These are phyloP conservation scores for Allantophomopsis lycopodina DNA, from an alignment of 2,329 filamentous ascomycete genomes.

Conservation along the genomic window DNA sequence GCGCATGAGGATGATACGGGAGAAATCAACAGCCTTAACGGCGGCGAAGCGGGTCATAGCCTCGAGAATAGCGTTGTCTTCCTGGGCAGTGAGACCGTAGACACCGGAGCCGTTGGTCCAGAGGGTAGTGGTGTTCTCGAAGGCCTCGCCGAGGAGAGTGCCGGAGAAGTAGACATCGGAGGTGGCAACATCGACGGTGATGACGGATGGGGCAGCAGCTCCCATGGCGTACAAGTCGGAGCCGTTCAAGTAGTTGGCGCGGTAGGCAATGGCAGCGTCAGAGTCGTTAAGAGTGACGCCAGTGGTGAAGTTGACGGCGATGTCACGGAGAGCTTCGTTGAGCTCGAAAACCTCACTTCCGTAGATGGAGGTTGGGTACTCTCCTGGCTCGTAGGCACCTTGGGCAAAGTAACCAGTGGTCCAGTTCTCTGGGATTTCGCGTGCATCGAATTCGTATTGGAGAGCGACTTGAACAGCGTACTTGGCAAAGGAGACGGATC, in stretches of 20 bases:
- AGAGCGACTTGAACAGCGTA: slow-evolving; percentile 63
- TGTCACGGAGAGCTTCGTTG: slow-evolving; percentile 40
- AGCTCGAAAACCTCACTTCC: slow-evolving; percentile 60
- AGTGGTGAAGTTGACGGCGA: slow-evolving; percentile 34
- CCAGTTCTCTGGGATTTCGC: slow-evolving; percentile 52
- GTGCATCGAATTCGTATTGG: slow-evolving; percentile 62
- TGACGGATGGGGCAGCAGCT: slow-evolving; percentile 34
- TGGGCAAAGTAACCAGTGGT: slow-evolving; percentile 56
- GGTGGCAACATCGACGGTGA: slow-evolving; percentile 54
- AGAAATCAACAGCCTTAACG: slow-evolving; percentile 47
- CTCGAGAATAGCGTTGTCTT: slow-evolving; percentile 58
- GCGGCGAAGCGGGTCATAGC: slow-evolving; percentile 46
- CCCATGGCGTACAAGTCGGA: slow-evolving; percentile 26
- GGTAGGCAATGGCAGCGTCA: slow-evolving; percentile 33
- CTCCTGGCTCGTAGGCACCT: slow-evolving; percentile 36
- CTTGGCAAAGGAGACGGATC: slow-evolving; percentile 51
- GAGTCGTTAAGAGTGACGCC: slow-evolving; percentile 38
- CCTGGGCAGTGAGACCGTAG: slow-evolving; percentile 61
- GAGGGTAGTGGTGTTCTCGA: slow-evolving; percentile 47
- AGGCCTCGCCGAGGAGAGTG: slow-evolving; percentile 41
- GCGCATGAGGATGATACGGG: slow-evolving; percentile 53
- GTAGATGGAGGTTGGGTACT: slow-evolving; percentile 46
- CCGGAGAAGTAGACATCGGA: slow-evolving; percentile 63
- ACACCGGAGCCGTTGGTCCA: slow-evolving; percentile 54
- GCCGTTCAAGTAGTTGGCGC: slow-evolving; percentile 37